Percentiles rank a stretch among this genome's conserved stretches.
Evolutionary conservation across 345 rosid genomes (phyloP).

Genomic region (Eucalyptus pauciflora): DNA sequence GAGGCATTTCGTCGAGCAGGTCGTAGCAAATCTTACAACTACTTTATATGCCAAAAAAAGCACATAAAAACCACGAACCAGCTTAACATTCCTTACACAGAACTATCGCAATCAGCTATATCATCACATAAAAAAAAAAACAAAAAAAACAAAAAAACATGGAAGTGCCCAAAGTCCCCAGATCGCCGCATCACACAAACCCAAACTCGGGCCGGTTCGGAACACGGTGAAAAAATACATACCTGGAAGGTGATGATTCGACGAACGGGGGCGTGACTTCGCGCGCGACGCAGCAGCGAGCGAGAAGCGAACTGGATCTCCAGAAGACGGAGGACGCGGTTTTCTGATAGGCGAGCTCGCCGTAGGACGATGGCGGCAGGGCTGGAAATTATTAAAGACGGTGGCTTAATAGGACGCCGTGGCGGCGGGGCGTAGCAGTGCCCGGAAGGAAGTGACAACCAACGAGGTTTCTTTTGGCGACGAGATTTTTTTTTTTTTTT

Average conservation of each 20-base stretch:
- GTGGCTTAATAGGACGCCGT: neutral
- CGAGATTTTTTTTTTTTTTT: neutral
- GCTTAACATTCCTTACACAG: neutral
- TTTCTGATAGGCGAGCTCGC: neutral
- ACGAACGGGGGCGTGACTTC: neutral
- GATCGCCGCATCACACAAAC: neutral
- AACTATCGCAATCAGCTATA: neutral
- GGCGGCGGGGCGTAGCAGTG: neutral
- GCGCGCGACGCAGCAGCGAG: neutral
- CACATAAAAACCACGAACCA: neutral
- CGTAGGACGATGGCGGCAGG: neutral
- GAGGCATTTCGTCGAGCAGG: neutral
- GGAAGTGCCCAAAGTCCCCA: neutral
- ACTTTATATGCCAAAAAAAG: neutral
- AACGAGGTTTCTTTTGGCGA: neutral
- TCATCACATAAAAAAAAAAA: neutral
- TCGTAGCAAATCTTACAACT: neutral
- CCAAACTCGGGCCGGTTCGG: neutral
- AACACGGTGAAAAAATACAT: neutral
- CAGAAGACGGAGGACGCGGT: neutral
- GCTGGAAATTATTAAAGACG: neutral
- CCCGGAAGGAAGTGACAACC: neutral
- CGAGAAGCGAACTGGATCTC: neutral
- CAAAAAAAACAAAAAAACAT: no score
- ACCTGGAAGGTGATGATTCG: neutral